Conservation (phyloP, 2,329 filamentous ascomycete species). For the Cercospora nicotianae region DNA sequence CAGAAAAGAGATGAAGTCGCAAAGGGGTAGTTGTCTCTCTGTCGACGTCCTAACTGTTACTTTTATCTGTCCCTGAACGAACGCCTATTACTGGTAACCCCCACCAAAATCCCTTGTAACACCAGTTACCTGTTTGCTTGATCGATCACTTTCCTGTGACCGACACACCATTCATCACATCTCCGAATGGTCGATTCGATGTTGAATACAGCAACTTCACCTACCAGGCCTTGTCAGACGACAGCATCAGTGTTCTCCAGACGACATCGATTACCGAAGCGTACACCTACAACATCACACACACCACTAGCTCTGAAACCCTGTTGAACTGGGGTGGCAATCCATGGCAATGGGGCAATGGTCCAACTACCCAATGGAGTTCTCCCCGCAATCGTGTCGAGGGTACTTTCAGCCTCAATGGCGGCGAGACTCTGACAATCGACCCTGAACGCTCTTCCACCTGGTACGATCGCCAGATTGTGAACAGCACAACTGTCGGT, state of each 20-base stretch:
- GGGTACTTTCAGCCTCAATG: background rate
- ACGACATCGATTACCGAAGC: background rate
- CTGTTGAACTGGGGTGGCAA: background rate
- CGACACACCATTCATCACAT: background rate
- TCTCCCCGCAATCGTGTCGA: background rate
- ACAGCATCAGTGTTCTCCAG: background rate
- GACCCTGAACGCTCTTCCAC: background rate
- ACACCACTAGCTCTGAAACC: background rate
- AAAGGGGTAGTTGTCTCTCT: too few relatives aligned
- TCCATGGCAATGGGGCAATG: background rate
- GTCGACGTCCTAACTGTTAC: too few relatives aligned
- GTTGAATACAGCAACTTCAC: background rate
- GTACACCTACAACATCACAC: background rate
- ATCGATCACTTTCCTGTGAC: background rate
- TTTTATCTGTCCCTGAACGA: too few relatives aligned
- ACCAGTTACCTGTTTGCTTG: too few relatives aligned
- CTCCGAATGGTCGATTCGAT: background rate
- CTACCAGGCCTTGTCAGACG: background rate
- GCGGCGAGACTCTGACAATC: background rate
- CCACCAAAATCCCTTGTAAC: too few relatives aligned
- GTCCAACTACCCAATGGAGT: background rate
- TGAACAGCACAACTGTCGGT: background rate
- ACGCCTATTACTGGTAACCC: too few relatives aligned
- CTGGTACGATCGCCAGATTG: background rate
- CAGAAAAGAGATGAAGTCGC: too few relatives aligned